Conservation (phyloP, 495 filamentous ascomycete species). For the Clavariopsis aquatica region DNA sequence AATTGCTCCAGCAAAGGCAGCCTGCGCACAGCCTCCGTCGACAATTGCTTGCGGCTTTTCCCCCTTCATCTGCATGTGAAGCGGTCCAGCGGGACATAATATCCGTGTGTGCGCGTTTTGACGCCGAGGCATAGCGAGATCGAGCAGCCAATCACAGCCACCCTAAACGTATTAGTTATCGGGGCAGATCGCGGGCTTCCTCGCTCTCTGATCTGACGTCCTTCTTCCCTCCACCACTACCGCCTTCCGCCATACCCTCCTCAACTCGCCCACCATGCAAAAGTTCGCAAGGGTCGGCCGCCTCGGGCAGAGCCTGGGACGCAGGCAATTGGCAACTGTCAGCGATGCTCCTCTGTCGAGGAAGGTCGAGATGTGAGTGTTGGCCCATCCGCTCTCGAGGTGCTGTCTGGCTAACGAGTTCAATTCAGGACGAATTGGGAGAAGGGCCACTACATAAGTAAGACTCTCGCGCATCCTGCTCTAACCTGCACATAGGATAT, state of each 20-base stretch:
- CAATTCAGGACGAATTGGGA: constrained; percentile 61
- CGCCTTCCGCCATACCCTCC: constrained; percentile 11
- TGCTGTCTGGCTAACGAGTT: neutral
- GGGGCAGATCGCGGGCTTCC: constrained; percentile 23
- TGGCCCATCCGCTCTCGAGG: neutral
- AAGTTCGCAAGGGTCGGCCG: constrained; percentile 40
- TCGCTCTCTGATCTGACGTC: constrained; percentile 31
- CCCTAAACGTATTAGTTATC: constrained; percentile 30
- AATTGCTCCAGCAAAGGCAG: neutral
- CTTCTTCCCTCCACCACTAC: constrained; percentile 9
- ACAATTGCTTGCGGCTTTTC: constrained; percentile 25
- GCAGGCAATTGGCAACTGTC: constrained; percentile 57
- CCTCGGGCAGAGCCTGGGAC: constrained; percentile 46
- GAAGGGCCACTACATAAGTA: constrained; percentile 73
- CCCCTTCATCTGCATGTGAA: constrained; percentile 22
- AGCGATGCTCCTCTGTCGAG: constrained; percentile 64
- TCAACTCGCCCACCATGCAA: constrained; percentile 34
- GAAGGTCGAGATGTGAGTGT: constrained; percentile 72
- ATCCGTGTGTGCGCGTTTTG: constrained; percentile 33
- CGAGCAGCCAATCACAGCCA: constrained; percentile 26
- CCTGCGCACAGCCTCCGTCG: neutral
- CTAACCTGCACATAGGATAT: too few relatives aligned
- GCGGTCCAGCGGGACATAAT: constrained; percentile 38
- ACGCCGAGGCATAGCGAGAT: constrained; percentile 28
- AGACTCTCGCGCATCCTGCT: too few relatives aligned